Conservation (phyloP, 306 rosid species). For the Trifolium pratense region DNA sequence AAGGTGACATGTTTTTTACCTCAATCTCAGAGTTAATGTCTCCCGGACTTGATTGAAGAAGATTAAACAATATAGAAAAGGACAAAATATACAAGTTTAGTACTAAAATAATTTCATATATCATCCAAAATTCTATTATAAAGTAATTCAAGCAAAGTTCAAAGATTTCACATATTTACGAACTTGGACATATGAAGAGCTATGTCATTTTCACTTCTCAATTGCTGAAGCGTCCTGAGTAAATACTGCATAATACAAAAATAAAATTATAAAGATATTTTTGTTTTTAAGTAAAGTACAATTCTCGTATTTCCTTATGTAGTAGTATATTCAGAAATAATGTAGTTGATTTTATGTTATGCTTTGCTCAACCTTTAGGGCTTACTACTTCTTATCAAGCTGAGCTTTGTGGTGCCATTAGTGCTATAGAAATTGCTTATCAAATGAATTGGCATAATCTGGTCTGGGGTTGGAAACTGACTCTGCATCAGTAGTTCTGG, state of each 20-base stretch:
- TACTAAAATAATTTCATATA: background rate
- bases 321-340: too few relatives aligned
- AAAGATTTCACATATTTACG: conserved; percentile 26
- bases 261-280: background rate
- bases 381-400: too few relatives aligned
- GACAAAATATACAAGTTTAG: background rate
- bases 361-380: too few relatives aligned
- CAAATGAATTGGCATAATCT: too few relatives aligned
- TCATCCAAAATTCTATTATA: background rate
- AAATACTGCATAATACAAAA: conserved; percentile 42
- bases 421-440: too few relatives aligned
- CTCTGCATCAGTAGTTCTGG: too few relatives aligned
- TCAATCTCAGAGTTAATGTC: conserved; percentile 60
- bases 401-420: too few relatives aligned
- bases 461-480: too few relatives aligned
- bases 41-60: conserved; percentile 50
- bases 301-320: too few relatives aligned
- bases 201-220: conserved; percentile 58
- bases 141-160: background rate
- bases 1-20: conserved; percentile 33
- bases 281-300: background rate
- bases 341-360: too few relatives aligned
- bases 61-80: background rate
- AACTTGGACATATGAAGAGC: conserved; percentile 60
- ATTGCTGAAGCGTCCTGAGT: conserved; percentile 54